Evolutionary conservation across 345 rosid species (phyloP).

Genomic region (Brassica rapa): DNA sequence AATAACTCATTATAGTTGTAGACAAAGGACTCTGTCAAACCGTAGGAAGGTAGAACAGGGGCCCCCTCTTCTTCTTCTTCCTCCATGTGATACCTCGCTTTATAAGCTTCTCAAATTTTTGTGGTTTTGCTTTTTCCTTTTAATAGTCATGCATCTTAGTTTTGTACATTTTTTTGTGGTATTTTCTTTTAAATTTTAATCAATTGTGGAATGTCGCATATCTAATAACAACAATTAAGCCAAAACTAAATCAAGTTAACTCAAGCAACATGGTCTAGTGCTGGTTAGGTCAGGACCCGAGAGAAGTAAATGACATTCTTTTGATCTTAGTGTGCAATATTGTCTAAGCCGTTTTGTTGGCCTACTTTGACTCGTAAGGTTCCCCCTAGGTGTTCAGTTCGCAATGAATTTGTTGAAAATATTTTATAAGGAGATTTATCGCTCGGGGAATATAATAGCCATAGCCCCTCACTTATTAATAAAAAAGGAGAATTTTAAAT

Average conservation of each 20-base stretch:
- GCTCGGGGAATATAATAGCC: not conserved
- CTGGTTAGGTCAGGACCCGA: not conserved
- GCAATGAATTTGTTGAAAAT: too few species aligned
- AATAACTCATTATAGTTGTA: conserved; percentile 7
- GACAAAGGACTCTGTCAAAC: conserved; percentile 32
- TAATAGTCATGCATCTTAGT: conserved; percentile 14
- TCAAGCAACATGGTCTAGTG: not conserved
- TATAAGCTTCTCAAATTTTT: conserved; percentile 23
- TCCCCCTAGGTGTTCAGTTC: not conserved
- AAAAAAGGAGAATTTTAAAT: too few species aligned
- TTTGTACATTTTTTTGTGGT: conserved; percentile 26
- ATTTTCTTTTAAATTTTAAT: not conserved
- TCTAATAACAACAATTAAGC: conserved; percentile 1
- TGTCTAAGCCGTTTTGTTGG: not conserved
- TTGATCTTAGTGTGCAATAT: not conserved
- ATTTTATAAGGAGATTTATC: too few species aligned
- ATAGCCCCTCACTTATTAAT: not conserved
- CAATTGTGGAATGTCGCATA: not conserved
- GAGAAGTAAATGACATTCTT: not conserved
- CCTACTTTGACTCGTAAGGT: not conserved
- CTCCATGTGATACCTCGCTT: conserved; percentile 34
- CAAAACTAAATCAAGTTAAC: not conserved
- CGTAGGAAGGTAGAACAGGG: conserved; percentile 27
- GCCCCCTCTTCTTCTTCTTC: conserved; percentile 28
- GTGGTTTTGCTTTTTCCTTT: conserved; percentile 23